Evolutionary conservation across 2,329 filamentous ascomycete genomes (phyloP), one percentile per base, ranked within the genome.

Genomic region (Fusarium nanum): DNA sequence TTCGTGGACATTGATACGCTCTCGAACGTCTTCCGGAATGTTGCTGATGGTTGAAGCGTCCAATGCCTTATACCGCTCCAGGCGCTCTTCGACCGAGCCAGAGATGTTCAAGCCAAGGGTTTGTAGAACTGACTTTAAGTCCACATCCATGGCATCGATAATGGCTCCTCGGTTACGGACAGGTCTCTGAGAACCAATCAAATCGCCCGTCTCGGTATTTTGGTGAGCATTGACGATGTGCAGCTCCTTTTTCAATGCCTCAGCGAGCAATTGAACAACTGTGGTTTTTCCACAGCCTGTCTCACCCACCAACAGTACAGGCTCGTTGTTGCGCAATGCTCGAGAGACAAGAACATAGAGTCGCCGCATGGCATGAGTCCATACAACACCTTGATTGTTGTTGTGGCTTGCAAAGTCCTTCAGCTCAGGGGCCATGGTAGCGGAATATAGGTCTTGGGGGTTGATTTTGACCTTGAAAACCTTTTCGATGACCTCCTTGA

Each of bases 231-330:
- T 99, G 76, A 99, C 91, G 73, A 95, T 96, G 72, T 94, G 90
- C 41, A 99, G 83, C 68, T 92, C 84, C 74, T 91, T 93, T 18
- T 85, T 84, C 67, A 93, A 86, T 6, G 93, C 91, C 75, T 97
- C 92, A 5, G 96, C 94, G 56, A 98, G 86, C 77, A 97, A 87
- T 78, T 99, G 96, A 72, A 93, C 97, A 9, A 99, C 92, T 4
- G 95, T 98, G 0, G 96, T 99, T 82, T 99, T 99, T 65, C 97
- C 96, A 76, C 95, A 98, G 8, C 96, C 96, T 20, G 96, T 99
- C 78, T 99, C 97, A 67, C 96, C 96, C 14, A 99, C 93, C 7
- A 99, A 85, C 22, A 99, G 85, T 5, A 99, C 93, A 1, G 96
- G 96, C 78, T 99, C 96, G 67, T 97, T 94, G 76, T 98, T 96